Evolutionary conservation across 495 filamentous ascomycete species (phyloP).

Genomic region (Neurospora tetraspora): DNA sequence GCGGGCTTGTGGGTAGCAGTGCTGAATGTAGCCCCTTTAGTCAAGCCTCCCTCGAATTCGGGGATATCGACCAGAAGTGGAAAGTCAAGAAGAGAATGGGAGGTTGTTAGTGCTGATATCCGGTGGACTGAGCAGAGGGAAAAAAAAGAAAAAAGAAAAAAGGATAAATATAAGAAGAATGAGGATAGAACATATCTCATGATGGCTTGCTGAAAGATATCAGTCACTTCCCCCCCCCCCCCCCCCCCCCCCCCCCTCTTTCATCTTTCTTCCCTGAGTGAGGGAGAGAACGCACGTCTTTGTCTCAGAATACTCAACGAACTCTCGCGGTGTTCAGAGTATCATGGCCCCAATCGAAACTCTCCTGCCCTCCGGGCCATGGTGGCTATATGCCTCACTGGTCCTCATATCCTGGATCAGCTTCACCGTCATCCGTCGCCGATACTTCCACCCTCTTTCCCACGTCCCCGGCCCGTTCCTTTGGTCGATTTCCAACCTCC

Average conservation of each 20-base stretch:
- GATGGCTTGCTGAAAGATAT: neutral
- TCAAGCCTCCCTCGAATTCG: neutral
- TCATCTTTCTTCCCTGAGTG: neutral
- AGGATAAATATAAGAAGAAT: neutral
- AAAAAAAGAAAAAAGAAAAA: neutral
- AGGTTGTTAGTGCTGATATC: neutral
- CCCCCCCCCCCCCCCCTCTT: no score
- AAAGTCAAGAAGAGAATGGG: neutral
- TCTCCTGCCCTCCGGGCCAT: neutral
- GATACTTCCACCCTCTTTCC: slow-evolving; percentile 22
- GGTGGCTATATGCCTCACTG: neutral
- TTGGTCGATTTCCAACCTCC: slow-evolving; percentile 6
- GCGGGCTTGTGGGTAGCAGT: neutral
- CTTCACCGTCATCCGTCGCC: slow-evolving; percentile 10
- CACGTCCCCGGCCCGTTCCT: slow-evolving; percentile 15
- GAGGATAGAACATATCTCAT: neutral
- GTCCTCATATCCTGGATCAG: neutral
- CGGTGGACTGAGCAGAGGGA: neutral
- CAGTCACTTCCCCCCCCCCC: neutral
- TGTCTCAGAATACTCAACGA: neutral
- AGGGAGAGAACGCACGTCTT: neutral
- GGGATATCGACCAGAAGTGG: neutral
- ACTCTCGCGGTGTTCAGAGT: neutral
- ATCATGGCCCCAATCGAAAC: neutral
- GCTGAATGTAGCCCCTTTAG: neutral